These are phyloP conservation scores for Amphibolis antarctica DNA, from an alignment of 106 monocot species.

Conservation along the genomic window DNA sequence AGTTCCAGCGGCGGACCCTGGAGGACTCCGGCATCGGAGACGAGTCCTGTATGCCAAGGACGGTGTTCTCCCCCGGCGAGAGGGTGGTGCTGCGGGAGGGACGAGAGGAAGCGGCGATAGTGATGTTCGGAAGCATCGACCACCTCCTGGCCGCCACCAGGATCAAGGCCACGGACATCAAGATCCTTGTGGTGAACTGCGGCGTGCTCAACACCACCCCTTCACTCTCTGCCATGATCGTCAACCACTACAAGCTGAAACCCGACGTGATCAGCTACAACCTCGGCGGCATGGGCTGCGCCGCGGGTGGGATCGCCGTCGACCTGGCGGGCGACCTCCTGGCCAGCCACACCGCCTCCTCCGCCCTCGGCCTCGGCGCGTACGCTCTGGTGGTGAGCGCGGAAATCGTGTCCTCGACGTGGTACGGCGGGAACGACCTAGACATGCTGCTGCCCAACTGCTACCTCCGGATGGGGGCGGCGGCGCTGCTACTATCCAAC, in stretches of 20 bases:
- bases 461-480: slow-evolving; percentile 13
- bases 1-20: slow-evolving; percentile 4
- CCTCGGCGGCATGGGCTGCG: slow-evolving; percentile 19
- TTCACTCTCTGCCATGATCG: slow-evolving; percentile 15
- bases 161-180: slow-evolving; percentile 3
- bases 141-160: slow-evolving; percentile 11
- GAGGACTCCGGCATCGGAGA: slow-evolving; percentile 18
- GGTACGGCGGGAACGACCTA: slow-evolving; percentile 10
- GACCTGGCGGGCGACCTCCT: slow-evolving; percentile 11
- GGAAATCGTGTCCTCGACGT: slow-evolving; percentile 9
- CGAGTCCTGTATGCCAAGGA: slow-evolving; percentile 19
- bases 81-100: slow-evolving; percentile 1
- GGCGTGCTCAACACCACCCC: slow-evolving; percentile 17
- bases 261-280: slow-evolving; percentile 14
- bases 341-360: background rate
- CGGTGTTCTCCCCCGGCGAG: slow-evolving; percentile 1
- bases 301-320: slow-evolving; percentile 6
- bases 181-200: slow-evolving; percentile 15
- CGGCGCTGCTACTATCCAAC: slow-evolving; percentile 13
- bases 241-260: slow-evolving; percentile 19
- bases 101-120: slow-evolving; percentile 11
- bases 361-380: background rate
- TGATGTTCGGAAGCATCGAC: slow-evolving; percentile 16
- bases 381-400: slow-evolving; percentile 16
- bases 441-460: slow-evolving; percentile 13